These are phyloP conservation scores for Lophiotrema nucula DNA, from an alignment of 495 filamentous ascomycete genomes.

Conservation along the genomic window DNA sequence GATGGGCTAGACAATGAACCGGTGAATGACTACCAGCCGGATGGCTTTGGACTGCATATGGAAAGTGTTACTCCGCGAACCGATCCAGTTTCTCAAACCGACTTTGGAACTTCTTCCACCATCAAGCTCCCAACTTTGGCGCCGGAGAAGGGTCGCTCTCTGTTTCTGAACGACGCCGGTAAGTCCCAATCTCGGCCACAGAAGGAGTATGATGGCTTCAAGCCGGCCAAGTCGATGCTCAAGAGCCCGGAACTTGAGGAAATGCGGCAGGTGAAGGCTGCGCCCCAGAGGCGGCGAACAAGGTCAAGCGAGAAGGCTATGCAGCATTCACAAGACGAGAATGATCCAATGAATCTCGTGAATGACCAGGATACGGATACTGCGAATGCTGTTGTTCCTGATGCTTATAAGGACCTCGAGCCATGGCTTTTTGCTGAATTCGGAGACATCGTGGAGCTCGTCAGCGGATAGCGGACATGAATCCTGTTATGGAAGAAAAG, in stretches of 20 bases:
- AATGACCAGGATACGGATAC: not conserved
- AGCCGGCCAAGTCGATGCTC: not conserved
- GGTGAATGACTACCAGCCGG: not conserved
- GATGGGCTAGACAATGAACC: not conserved
- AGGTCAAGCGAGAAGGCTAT: not conserved
- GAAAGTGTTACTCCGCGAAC: too few species aligned
- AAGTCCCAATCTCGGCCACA: not conserved
- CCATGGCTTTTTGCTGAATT: slow-evolving; percentile 32
- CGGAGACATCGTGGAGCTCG: slow-evolving; percentile 30
- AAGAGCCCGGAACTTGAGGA: not conserved
- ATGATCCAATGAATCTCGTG: not conserved
- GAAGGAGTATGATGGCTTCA: not conserved
- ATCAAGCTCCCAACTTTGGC: not conserved
- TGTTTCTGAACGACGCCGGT: slow-evolving; percentile 1
- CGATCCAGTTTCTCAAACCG: too few species aligned
- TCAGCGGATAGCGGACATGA: too few species aligned
- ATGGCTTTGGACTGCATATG: not conserved
- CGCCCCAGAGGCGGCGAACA: not conserved
- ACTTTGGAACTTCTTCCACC: not conserved
- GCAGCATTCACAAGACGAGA: not conserved
- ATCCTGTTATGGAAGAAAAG: not conserved
- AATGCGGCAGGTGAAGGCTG: not conserved
- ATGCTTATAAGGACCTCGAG: slow-evolving; percentile 23
- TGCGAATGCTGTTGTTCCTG: not conserved
- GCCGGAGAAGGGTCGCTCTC: not conserved